Percentiles rank a stretch among this genome's conserved stretches.
Evolutionary conservation across 768 basidiomycete species (phyloP).

Genomic region (Hypsizygus marmoreus): DNA sequence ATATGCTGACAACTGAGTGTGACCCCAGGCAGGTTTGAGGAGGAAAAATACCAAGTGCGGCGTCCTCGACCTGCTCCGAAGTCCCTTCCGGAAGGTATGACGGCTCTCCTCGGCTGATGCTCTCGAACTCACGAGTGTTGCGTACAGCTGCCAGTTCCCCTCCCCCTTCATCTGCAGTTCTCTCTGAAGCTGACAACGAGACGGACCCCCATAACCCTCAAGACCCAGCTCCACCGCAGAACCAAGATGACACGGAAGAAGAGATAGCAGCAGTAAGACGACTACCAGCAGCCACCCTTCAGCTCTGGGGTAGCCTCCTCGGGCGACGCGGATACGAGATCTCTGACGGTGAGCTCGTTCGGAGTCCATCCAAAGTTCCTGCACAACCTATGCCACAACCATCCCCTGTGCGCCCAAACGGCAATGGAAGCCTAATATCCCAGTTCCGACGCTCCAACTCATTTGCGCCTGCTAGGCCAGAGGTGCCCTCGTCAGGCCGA

Average conservation of each 20-base stretch:
- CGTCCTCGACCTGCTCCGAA: constrained; percentile 64
- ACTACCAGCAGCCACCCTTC: constrained; percentile 61
- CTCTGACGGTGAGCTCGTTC: constrained; percentile 56
- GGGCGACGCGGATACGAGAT: constrained; percentile 68
- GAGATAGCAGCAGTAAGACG: constrained; percentile 59
- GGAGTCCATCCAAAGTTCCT: constrained; percentile 55
- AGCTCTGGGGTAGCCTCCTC: constrained; percentile 72
- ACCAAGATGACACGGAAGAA: constrained; percentile 49
- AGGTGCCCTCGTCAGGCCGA: constrained; percentile 20
- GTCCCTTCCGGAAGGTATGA: constrained; percentile 26
- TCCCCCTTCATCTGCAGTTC: constrained; percentile 19
- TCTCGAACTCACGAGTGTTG: neutral
- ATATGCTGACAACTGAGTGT: neutral
- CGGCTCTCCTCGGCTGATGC: neutral
- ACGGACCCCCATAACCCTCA: constrained; percentile 11
- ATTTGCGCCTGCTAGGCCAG: constrained; percentile 47
- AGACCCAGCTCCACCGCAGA: constrained; percentile 15
- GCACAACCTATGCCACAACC: constrained; percentile 18
- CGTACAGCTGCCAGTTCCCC: constrained; percentile 22
- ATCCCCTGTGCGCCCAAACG: constrained; percentile 17
- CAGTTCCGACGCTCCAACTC: constrained; percentile 66
- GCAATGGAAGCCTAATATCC: constrained; percentile 49
- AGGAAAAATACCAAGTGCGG: constrained; percentile 57
- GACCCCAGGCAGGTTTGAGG: constrained; percentile 61
- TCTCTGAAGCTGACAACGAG: constrained; percentile 22